Conservation (phyloP, 2,329 filamentous ascomycete genomes). For the Ceratocystis eucalypticola region DNA sequence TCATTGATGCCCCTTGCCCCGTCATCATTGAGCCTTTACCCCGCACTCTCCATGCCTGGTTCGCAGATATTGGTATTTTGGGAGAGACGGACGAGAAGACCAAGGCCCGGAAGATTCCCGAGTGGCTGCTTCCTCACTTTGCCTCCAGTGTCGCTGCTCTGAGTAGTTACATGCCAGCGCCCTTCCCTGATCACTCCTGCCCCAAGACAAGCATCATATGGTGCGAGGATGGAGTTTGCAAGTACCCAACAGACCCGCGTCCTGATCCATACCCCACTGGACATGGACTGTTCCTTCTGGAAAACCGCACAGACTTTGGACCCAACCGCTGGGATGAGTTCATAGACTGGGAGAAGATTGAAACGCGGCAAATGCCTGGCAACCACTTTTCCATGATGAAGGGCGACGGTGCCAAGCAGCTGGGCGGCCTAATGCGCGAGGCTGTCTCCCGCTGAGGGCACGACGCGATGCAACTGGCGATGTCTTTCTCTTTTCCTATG, state of each 20-base stretch:
- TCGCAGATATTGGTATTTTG: slow-evolving; percentile 57
- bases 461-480: neutral
- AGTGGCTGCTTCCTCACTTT: slow-evolving; percentile 66
- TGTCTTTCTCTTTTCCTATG: neutral
- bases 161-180: slow-evolving; percentile 53
- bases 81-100: slow-evolving; percentile 43
- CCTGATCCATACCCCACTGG: slow-evolving; percentile 46
- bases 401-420: slow-evolving; percentile 33
- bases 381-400: slow-evolving; percentile 72
- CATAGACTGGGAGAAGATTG: slow-evolving; percentile 46
- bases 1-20: slow-evolving; percentile 55
- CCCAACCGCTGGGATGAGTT: slow-evolving; percentile 58
- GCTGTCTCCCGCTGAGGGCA: slow-evolving; percentile 22
- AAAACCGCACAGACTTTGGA: slow-evolving; percentile 59
- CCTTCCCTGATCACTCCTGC: slow-evolving; percentile 44
- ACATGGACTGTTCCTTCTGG: slow-evolving; percentile 55
- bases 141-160: slow-evolving; percentile 53
- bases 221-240: slow-evolving; percentile 61
- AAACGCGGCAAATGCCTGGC: slow-evolving; percentile 52
- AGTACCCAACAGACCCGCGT: slow-evolving; percentile 49
- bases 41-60: slow-evolving; percentile 50
- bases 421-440: slow-evolving; percentile 27
- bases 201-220: slow-evolving; percentile 54
- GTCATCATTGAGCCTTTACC: slow-evolving; percentile 56
- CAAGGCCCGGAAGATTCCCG: slow-evolving; percentile 37